Evolutionary conservation across 2,329 filamentous ascomycete species (phyloP).

Genomic region (Curvularia lunata): DNA sequence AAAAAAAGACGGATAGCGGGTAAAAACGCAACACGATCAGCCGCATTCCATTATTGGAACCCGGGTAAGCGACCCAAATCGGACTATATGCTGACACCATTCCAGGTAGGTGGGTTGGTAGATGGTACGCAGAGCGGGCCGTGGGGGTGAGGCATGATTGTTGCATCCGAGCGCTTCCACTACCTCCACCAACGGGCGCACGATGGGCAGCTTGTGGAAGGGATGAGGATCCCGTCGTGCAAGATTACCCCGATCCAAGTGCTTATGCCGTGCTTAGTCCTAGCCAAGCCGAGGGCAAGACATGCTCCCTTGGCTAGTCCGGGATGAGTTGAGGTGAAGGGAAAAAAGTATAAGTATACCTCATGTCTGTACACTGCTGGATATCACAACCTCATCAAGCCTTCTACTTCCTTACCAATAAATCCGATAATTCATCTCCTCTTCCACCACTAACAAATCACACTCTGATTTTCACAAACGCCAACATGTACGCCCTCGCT

Average conservation of each 20-base stretch:
- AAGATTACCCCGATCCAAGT: not conserved
- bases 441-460: not conserved
- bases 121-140: not conserved
- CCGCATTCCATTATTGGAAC: not conserved
- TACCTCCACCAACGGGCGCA: not conserved
- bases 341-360: not conserved
- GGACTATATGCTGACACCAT: not conserved
- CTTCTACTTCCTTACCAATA: not conserved
- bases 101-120: not conserved
- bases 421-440: not conserved
- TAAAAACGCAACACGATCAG: not conserved
- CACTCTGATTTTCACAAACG: not conserved
- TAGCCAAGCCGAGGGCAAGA: not conserved
- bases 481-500: conserved; percentile 8
- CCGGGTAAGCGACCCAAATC: not conserved
- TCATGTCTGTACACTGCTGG: not conserved
- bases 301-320: too few relatives aligned
- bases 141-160: not conserved
- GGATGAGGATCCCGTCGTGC: not conserved
- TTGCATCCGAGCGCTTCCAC: not conserved
- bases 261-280: not conserved
- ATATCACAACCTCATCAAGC: not conserved
- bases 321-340: not conserved
- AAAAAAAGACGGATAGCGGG: not conserved
- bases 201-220: not conserved